Evolutionary conservation across 2,329 filamentous ascomycete species (phyloP), one percentile per base, ranked within the genome.

Genomic region (Xylaria digitata): DNA sequence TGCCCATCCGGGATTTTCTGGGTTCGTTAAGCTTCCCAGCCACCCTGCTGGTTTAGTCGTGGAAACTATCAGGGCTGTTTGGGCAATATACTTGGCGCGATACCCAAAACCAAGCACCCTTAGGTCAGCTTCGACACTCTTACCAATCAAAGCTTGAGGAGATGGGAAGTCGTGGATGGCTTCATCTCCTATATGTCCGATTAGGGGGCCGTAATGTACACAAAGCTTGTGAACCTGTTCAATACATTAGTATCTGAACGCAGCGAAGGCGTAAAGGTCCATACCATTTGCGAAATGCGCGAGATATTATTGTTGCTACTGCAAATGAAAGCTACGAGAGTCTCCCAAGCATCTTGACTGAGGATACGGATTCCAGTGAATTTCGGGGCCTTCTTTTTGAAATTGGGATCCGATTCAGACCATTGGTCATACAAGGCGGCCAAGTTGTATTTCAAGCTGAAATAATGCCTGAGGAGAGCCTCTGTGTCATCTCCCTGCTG

Each of bases 291-390:
- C 5, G 92, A 95, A 77, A 99, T 99, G 45, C 96, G 89, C 1
- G 90, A 87, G 67, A 99, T 99, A 77, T 99, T 97, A 81, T 99
- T 99, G 81, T 99, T 99, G 80, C 94, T 97, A 80, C 94, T 97
- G 84, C 96, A 99, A 70, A 99, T 99, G 80, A 99, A 99, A 63
- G 92, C 90, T 26, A 99, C 84, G 23, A 99, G 84, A 0, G 96
- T 90, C 79, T 99, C 96, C 96, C 96, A 99, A 0, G 95, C 90
- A 82, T 97, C 94, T 81, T 99, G 96, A 74, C 91, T 92, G 50
- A 99, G 82, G 71, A 99, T 97, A 23, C 96, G 90, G 63, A 99
- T 92, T 13, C 96, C 96, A 0, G 91, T 90, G 78, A 99, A 99
- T 63, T 90, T 89, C 0, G 92, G 90, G 0, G 96, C 95, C 72